Evolutionary conservation across 805 yeast genomes (phyloP).

Genomic region (Tetrapisispora pingtungensis): DNA sequence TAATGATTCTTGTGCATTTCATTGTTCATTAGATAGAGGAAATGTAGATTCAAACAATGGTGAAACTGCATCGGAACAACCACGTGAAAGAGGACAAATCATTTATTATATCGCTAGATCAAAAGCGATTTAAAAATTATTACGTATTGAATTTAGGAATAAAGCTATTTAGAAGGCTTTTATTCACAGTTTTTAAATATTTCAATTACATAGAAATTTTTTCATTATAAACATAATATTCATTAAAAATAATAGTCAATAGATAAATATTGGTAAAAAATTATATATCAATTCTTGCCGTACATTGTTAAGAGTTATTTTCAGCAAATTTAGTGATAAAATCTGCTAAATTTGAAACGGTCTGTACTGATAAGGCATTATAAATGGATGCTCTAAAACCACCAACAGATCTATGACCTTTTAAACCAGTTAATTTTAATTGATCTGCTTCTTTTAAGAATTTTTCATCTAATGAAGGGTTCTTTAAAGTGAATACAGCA

Average conservation of each 20-base stretch:
- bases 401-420: slow-evolving; percentile 96
- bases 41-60: slow-evolving; percentile 9
- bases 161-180: too few relatives aligned
- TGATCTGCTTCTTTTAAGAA: slow-evolving; percentile 62
- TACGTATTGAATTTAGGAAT: neutral
- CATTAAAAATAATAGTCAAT: neutral
- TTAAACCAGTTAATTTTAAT: slow-evolving; percentile 59
- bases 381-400: slow-evolving; percentile 92
- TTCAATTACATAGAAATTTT: too few relatives aligned
- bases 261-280: neutral
- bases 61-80: slow-evolving; percentile 10
- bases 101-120: slow-evolving; percentile 43
- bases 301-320: slow-evolving; percentile 19
- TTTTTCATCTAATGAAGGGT: slow-evolving; percentile 51
- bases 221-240: neutral
- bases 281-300: too few relatives aligned
- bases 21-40: slow-evolving; percentile 52
- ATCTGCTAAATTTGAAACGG: slow-evolving; percentile 46
- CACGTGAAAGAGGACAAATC: slow-evolving; percentile 50
- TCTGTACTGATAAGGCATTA: slow-evolving; percentile 66
- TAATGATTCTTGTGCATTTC: slow-evolving; percentile 50
- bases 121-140: slow-evolving; percentile 12
- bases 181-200: too few relatives aligned
- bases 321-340: slow-evolving; percentile 55
- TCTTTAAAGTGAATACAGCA: slow-evolving; percentile 72